Evolutionary conservation across 2,329 filamentous ascomycete genomes (phyloP).

Genomic region (Talaromyces sp.): DNA sequence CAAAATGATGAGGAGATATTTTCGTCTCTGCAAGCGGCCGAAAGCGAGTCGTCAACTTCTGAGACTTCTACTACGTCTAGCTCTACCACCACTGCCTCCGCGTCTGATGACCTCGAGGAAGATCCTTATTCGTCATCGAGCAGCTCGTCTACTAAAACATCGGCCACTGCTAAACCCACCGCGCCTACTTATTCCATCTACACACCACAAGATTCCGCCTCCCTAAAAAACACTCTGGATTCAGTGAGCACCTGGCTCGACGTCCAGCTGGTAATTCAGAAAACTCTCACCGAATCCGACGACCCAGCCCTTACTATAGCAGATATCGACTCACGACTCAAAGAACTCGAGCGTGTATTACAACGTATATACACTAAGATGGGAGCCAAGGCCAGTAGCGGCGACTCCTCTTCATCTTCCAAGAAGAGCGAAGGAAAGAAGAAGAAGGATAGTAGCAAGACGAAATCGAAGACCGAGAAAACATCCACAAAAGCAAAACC

Average conservation of each 20-base stretch:
- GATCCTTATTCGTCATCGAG: slow-evolving; percentile 54
- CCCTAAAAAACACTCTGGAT: slow-evolving; percentile 58
- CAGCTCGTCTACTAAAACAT: slow-evolving; percentile 31
- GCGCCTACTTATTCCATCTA: slow-evolving; percentile 62
- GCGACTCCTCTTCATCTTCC: slow-evolving; percentile 10
- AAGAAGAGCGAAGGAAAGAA: slow-evolving; percentile 40
- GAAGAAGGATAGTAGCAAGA: slow-evolving; percentile 20
- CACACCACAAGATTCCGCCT: slow-evolving; percentile 64
- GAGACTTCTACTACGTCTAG: slow-evolving; percentile 45
- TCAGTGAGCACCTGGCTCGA: slow-evolving; percentile 68
- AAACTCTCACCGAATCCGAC: slow-evolving; percentile 62
- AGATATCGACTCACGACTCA: slow-evolving; percentile 64
- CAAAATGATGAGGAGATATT: slow-evolving; percentile 62
- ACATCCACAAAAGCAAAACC: slow-evolving; percentile 12
- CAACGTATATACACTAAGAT: slow-evolving; percentile 36
- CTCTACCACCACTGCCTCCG: slow-evolving; percentile 39
- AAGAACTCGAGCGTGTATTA: slow-evolving; percentile 58
- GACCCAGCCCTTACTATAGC: slow-evolving; percentile 69
- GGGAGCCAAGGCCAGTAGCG: slow-evolving; percentile 63
- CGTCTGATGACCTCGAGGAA: slow-evolving; percentile 62
- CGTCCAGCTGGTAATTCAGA: slow-evolving; percentile 64
- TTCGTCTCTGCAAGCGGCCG: slow-evolving; percentile 48
- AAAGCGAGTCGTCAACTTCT: slow-evolving; percentile 29
- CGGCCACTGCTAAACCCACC: slow-evolving; percentile 27
- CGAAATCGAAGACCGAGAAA: slow-evolving; percentile 12